These are phyloP conservation scores for Penicillium decumbens DNA, from an alignment of 2,329 filamentous ascomycete genomes.

Conservation along the genomic window DNA sequence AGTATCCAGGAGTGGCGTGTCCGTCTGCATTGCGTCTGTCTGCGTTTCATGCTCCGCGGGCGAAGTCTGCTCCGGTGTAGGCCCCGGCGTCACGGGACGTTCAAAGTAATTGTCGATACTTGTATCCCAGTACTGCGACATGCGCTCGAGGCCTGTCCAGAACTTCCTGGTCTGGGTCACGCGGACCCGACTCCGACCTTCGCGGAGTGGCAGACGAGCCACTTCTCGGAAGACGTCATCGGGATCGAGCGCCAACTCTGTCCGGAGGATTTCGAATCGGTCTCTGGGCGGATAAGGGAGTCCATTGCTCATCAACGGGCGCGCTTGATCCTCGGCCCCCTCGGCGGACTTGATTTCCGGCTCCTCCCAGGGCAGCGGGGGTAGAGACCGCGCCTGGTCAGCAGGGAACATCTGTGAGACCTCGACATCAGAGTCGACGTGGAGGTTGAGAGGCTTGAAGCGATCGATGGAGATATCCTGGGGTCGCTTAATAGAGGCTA, in stretches of 20 bases:
- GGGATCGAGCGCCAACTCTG: constrained; percentile 53
- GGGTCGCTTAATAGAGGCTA: constrained; percentile 43
- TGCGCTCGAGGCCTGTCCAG: constrained; percentile 55
- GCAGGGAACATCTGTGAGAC: constrained; percentile 35
- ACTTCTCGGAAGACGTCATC: constrained; percentile 56
- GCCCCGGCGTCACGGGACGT: constrained; percentile 27
- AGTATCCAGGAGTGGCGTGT: constrained; percentile 10
- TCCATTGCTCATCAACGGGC: constrained; percentile 46
- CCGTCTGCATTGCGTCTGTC: constrained; percentile 20
- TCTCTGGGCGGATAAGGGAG: constrained; percentile 45
- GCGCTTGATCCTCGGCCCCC: constrained; percentile 26
- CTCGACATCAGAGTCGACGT: constrained; percentile 35
- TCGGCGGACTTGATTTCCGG: constrained; percentile 10
- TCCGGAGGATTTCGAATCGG: constrained; percentile 47
- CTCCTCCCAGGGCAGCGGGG: constrained; percentile 38
- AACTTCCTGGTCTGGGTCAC: constrained; percentile 57
- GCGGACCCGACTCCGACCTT: constrained; percentile 46
- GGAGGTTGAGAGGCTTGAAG: constrained; percentile 41
- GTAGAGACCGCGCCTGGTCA: constrained; percentile 31
- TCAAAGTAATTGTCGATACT: constrained; percentile 55
- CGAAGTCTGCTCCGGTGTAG: constrained; percentile 17
- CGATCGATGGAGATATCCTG: constrained; percentile 40
- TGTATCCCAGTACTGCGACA: constrained; percentile 61
- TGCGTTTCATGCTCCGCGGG: constrained; percentile 17
- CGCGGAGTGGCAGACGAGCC: constrained; percentile 44